Base-by-base conservation (phyloP, 108 stramenopile species). In the Nitzschia inconspicua region DNA sequence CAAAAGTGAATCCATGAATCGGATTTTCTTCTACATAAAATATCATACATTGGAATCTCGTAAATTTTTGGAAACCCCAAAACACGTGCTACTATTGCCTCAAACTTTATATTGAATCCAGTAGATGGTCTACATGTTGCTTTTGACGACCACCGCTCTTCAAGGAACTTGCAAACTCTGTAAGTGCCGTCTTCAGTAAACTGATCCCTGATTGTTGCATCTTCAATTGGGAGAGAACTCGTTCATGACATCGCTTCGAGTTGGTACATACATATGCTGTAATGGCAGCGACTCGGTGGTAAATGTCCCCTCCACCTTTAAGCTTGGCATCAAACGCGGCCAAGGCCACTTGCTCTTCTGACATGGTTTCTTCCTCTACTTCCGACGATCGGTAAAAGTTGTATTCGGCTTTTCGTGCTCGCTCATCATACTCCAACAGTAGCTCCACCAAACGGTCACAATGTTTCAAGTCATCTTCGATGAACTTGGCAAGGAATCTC, bases 381-480 rank as follows among this genome's bases (percentile, higher is more conserved):
- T 77, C 78, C 27, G 73, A 75, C 22, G 66, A 63, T 8, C 44
- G 44, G 34, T 76, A 84, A 57, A 81, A 91, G 24, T 82, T 71
- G 56, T 79, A 87, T 57, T 91, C 89, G 3, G 89, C 84, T 46
- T 69, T 71, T 9, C 86, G 86, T 5, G 71, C 69, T 39, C 79
- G 82, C 42, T 78, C 66, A 52, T 91, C 89, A 54, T 85, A 91
- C 19, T 70, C 60, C 50, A 88, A 55, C 55, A 79, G 68, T 22
- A 87, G 72, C 35, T 87, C 86, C 1, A 91, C 81, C n/a, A 83
- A 61, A 53, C 83, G 62, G 63, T 91, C 89, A 47, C 84, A 85
- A 57, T 83, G 77, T 63, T 84, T 83, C 44, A 70, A 70, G 19
- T 86, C 85, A 51, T 77, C 81, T 54, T 86, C 84, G 14, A 83